Evolutionary conservation across 1,284 basidiomycete genomes (phyloP), one percentile per base, ranked within the genome.

Genomic region (Meira miltonrushii): DNA sequence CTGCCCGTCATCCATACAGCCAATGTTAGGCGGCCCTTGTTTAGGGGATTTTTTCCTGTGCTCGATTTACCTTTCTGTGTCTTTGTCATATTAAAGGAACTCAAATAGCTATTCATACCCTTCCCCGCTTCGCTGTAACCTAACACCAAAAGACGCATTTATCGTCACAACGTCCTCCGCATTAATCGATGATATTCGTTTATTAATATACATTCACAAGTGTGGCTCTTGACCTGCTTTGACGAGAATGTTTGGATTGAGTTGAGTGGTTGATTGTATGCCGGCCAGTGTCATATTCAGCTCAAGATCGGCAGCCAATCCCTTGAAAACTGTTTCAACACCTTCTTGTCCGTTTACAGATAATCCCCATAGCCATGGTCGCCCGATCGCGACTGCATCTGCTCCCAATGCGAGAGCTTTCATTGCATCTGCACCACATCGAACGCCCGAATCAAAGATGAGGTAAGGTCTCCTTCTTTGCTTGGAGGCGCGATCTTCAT

Each of bases 351-450:
- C 74, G 10, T 65, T 61, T 3, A 65, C 39, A 1, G 71, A 66
- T 12, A 75, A 64, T n/a, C 71, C 74, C 57, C 66, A 77, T 33
- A 67, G 66, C 58, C 64, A 75, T 0, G 74, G 74, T 13, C 74
- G 54, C 12, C 74, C 74, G 21, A 77, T 62, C 2, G 66, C 68
- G 23, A 77, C 74, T 1, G 61, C 68, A 43, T 75, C 66, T 2
- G 74, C 74, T 37, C 74, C 74, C 2, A 76, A 59, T 46, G 50
- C 58, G 5, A 76, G 55, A 19, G 74, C 74, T 58, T 75, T 75
- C 51, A 71, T 62, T 48, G 72, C 63, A 50, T 77, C 71, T 1
- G 71, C 66, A 1, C 74, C 74, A 15, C 61, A 61, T 0, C 74
- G 54, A 3, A 77, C 59, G 3, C 74, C 74, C 1, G 63, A 66